phyloP scores from a whole-genome alignment of 176 grass and related monocot species.

The Raddia distichophylla region DNA sequence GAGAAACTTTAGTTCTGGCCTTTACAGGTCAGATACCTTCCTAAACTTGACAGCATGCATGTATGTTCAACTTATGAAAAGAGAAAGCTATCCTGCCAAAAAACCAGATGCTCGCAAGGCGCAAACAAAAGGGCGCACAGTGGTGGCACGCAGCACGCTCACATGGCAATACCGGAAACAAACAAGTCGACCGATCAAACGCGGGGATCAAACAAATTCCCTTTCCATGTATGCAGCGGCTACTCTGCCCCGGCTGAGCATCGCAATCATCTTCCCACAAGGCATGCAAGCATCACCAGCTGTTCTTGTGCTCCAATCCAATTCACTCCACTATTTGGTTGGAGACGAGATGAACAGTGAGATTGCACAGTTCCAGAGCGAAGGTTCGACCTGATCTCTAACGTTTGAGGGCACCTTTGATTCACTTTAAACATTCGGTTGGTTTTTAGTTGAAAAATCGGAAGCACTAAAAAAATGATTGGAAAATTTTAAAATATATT shows the following conservation, averaged over 20 bases:
- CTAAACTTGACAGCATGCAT: constrained; percentile 37
- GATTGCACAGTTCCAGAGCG: not conserved
- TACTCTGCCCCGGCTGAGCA: not conserved
- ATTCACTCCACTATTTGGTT: not conserved
- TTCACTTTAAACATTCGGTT: too few relatives aligned
- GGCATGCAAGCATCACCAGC: not conserved
- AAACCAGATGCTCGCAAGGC: constrained; percentile 18
- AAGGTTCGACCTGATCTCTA: not conserved
- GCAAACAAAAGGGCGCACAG: constrained; percentile 30
- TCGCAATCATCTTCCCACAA: not conserved
- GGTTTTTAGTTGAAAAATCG: too few relatives aligned
- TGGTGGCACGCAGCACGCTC: constrained; percentile 15
- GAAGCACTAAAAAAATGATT: too few relatives aligned
- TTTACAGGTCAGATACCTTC: constrained; percentile 40
- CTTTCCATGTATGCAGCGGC: constrained; percentile 38
- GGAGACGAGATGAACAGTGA: not conserved
- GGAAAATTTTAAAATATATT: too few relatives aligned
- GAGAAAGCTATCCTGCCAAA: constrained; percentile 35
- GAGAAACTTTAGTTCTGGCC: constrained; percentile 10
- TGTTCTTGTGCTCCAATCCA: not conserved
- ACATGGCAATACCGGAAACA: constrained; percentile 30
- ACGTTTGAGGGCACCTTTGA: not conserved
- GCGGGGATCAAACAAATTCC: constrained; percentile 31
- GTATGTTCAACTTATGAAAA: constrained; percentile 9
- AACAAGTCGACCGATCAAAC: constrained; percentile 28